Evolutionary conservation across 768 basidiomycete genomes (phyloP).

Genomic region (Terana coerulea): DNA sequence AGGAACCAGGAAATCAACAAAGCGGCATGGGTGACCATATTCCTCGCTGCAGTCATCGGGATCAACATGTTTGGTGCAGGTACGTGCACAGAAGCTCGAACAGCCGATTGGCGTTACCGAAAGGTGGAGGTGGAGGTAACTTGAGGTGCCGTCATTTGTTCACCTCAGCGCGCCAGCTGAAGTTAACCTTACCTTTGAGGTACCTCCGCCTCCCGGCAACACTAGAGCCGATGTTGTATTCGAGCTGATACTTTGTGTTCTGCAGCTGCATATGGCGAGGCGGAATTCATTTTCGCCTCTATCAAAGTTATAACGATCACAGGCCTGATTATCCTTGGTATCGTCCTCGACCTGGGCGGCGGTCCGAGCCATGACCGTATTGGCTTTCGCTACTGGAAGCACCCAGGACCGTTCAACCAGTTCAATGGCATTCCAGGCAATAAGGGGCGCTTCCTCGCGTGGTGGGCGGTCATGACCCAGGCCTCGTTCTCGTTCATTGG

Average conservation of each 20-base stretch:
- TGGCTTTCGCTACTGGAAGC: slow-evolving; percentile 77
- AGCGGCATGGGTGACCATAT: slow-evolving; percentile 79
- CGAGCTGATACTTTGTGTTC: neutral
- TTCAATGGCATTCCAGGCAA: slow-evolving; percentile 56
- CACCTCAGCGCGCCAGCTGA: neutral
- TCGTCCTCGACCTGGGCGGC: slow-evolving; percentile 82
- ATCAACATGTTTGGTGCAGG: slow-evolving; percentile 78
- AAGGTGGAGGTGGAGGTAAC: neutral
- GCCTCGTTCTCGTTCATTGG: slow-evolving; percentile 94
- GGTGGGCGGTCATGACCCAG: slow-evolving; percentile 70
- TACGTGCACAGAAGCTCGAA: slow-evolving; percentile 14
- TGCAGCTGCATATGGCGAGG: slow-evolving; percentile 69
- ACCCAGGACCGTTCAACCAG: slow-evolving; percentile 87
- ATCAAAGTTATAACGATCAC: slow-evolving; percentile 86
- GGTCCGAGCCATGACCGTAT: slow-evolving; percentile 74
- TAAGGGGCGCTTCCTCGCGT: slow-evolving; percentile 73
- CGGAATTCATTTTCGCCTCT: slow-evolving; percentile 85
- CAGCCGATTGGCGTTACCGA: neutral
- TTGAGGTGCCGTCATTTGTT: neutral
- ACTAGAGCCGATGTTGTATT: neutral
- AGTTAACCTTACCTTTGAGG: neutral
- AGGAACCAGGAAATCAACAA: slow-evolving; percentile 45
- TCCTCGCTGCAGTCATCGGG: slow-evolving; percentile 65
- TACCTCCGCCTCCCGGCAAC: neutral
- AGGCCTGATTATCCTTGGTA: slow-evolving; percentile 50